A percentile compares a stretch with the other conserved stretches of the same genome.
Evolutionary conservation across 2,329 filamentous ascomycete genomes (phyloP).

Genomic region (Colletotrichum zoysiae): DNA sequence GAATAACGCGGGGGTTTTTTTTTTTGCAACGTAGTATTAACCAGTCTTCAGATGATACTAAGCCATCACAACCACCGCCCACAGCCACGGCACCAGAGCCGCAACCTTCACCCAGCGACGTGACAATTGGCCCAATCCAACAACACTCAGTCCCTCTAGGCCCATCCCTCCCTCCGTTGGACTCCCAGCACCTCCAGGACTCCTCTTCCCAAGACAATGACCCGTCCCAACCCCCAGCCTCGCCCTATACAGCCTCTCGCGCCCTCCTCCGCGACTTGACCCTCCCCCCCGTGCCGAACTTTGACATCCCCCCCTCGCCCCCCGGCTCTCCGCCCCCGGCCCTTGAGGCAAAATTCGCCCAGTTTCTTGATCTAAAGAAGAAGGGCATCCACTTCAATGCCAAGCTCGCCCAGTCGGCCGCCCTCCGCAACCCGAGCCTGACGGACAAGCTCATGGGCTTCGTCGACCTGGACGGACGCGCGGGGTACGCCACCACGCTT

Average conservation of each 20-base stretch:
- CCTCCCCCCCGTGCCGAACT: conserved; percentile 77
- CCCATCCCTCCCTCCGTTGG: conserved; percentile 54
- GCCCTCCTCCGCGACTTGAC: conserved; percentile 78
- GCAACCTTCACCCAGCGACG: conserved; percentile 18
- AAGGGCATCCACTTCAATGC: conserved; percentile 84
- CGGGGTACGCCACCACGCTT: conserved; percentile 76
- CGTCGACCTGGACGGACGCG: conserved; percentile 62
- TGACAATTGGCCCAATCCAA: conserved; percentile 48
- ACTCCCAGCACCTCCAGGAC: conserved; percentile 37
- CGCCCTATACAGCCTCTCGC: conserved; percentile 76
- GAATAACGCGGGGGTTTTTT: too few species aligned
- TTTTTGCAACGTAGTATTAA: conserved; percentile 7
- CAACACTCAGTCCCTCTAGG: conserved; percentile 53
- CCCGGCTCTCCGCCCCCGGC: conserved; percentile 68
- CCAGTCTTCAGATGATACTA: neutral
- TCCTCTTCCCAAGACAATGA: conserved; percentile 41
- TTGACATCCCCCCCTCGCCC: conserved; percentile 81
- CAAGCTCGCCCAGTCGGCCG: conserved; percentile 74
- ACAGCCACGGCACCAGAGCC: conserved; percentile 3
- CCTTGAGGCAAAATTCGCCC: conserved; percentile 76
- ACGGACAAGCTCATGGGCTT: conserved; percentile 80
- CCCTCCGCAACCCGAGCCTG: conserved; percentile 79
- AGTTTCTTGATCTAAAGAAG: conserved; percentile 82
- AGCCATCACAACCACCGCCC: conserved; percentile 17
- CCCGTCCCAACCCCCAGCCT: conserved; percentile 56